Conservation (phyloP, 352 stramenopile species). For the Plasmopara muralis region DNA sequence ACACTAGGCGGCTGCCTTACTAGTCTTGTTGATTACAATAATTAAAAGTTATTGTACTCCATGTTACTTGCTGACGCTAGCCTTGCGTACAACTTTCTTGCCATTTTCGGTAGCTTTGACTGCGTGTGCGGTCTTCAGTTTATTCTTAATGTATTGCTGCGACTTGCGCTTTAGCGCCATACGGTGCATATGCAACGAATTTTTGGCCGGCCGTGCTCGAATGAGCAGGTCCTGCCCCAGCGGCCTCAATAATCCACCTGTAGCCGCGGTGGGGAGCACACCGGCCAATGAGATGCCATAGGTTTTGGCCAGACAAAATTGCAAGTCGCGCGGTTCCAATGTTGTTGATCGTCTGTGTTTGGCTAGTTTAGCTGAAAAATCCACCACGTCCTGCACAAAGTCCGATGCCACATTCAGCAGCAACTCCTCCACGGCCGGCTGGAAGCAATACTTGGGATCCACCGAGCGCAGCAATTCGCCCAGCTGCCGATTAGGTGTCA, state of each 20-base stretch:
- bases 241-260: constrained; percentile 32
- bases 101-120: constrained; percentile 32
- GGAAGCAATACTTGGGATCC: constrained; percentile 66
- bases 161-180: constrained; percentile 73
- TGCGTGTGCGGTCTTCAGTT: constrained; percentile 36
- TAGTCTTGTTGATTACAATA: too few species aligned
- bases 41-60: too few species aligned
- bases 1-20: too few species aligned
- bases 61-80: constrained; percentile 30
- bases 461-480: constrained; percentile 60
- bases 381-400: constrained; percentile 72
- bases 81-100: constrained; percentile 53
- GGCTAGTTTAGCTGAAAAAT: constrained; percentile 52
- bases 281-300: constrained; percentile 77
- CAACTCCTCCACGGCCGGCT: constrained; percentile 74
- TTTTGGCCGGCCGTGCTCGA: constrained; percentile 54
- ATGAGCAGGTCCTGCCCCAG: constrained; percentile 52
- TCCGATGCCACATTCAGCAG: constrained; percentile 77
- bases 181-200: constrained; percentile 78
- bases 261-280: constrained; percentile 21
- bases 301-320: constrained; percentile 82
- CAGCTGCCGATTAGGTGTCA: constrained; percentile 67
- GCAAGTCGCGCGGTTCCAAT: constrained; percentile 64
- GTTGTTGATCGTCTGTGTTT: constrained; percentile 75
- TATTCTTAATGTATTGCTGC: constrained; percentile 41